Evolutionary conservation across 768 basidiomycete genomes (phyloP), one percentile per base, ranked within the genome.

Genomic region (Fistulinella prunicolor): DNA sequence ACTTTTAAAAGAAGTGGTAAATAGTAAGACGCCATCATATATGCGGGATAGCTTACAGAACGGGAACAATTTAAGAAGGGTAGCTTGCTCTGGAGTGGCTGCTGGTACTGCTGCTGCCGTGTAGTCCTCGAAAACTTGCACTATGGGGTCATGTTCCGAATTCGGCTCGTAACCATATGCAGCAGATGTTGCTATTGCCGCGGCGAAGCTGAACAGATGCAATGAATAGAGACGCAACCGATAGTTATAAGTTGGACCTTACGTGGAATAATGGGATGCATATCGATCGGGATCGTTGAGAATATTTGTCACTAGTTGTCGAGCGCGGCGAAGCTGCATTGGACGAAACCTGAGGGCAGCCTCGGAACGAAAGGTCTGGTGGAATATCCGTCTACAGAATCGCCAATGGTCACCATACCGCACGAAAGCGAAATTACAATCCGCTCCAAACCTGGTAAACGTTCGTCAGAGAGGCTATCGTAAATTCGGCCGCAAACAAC

Each of bases 391-490:
- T 14, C 46, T 39, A 22, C 42, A 48, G 9, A 48, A 23, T 14
- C 54, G 54, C 54, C 54, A 55, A 22, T 49, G 32, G 24, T 53
- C 51, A 9, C 48, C 45, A 14, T 54, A 54, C 8, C 40, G 36
- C 2, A 22, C n/a, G n/a, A 50, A 50, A 10, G 16, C 45, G 20
- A 54, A 46, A 19, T 39, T 50, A 28, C 30, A n/a, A 26, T 21
- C 41, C 45, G 30, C 7, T 26, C 53, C 53, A 23, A 54, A 54
- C 16, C 51, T 36, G 17, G 8, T 4, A 16, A 13, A 36, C 16
- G 35, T 7, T 36, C 35, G 13, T 32, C 7, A 32, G 30, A 32
- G 30, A 36, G n/a, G 16, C 17, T 19, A 19, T 4, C 32, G 5
- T 28, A 28, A 28, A 28, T 28, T 13, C 4, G 4, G 4, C 17